Evolutionary conservation across 2,329 filamentous ascomycete genomes (phyloP).

Genomic region (Westerdykella aurantiaca): DNA sequence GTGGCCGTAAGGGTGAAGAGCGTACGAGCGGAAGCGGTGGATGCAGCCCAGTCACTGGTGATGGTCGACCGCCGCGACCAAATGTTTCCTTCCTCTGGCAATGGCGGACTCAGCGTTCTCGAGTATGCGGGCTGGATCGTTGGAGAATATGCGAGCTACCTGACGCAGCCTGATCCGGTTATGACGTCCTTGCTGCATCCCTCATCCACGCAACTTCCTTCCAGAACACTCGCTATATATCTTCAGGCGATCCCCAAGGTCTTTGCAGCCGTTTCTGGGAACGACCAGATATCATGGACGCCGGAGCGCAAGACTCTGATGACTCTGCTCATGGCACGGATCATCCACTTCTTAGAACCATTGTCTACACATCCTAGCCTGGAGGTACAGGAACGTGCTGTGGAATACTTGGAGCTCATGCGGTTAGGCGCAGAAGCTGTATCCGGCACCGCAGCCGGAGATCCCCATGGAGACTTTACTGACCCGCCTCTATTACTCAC

Average conservation of each 20-base stretch:
- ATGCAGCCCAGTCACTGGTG: conserved; percentile 72
- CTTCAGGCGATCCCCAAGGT: conserved; percentile 83
- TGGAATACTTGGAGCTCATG: conserved; percentile 86
- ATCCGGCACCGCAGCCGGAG: conserved; percentile 54
- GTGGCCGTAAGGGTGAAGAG: conserved; percentile 87
- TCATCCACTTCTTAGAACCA: conserved; percentile 75
- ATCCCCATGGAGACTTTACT: conserved; percentile 60
- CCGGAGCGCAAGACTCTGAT: conserved; percentile 66
- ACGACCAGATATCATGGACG: conserved; percentile 63
- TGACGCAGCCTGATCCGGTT: conserved; percentile 64
- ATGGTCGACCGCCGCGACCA: conserved; percentile 56
- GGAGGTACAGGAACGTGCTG: conserved; percentile 90
- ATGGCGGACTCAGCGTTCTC: conserved; percentile 58
- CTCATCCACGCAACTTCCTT: conserved; percentile 52
- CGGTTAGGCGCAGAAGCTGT: conserved; percentile 80
- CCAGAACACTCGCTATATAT: conserved; percentile 68
- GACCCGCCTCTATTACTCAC: conserved; percentile 80
- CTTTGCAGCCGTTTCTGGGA: conserved; percentile 65
- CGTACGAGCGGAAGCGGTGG: conserved; percentile 71
- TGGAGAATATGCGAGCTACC: conserved; percentile 76
- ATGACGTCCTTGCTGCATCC: conserved; percentile 69
- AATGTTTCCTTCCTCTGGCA: conserved; percentile 49
- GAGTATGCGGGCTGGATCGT: conserved; percentile 76
- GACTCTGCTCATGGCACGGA: conserved; percentile 70
- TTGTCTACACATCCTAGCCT: conserved; percentile 76